Evolutionary conservation across 306 rosid genomes (phyloP).

Genomic region (Medicago arabica): DNA sequence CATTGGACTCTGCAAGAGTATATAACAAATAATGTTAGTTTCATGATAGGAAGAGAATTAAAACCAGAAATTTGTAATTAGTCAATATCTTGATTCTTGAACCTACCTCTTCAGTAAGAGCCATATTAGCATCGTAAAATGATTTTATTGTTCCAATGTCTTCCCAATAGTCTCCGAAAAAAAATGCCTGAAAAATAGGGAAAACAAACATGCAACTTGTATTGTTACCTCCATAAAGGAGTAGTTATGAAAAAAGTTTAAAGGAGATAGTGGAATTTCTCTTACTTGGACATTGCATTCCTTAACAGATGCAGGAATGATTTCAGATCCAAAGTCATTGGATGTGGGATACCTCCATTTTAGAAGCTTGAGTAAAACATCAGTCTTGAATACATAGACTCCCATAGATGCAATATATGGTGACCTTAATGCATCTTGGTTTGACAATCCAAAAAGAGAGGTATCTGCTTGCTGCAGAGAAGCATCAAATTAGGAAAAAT

Average conservation of each 20-base stretch:
- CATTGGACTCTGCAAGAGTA: conserved; percentile 61
- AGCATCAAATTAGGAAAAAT: conserved; percentile 11
- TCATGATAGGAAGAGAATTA: not conserved
- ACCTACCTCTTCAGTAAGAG: conserved; percentile 87
- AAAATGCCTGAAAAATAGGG: conserved; percentile 62
- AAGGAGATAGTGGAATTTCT: conserved; percentile 22
- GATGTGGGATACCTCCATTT: conserved; percentile 84
- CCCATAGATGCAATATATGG: conserved; percentile 97
- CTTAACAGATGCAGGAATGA: conserved; percentile 86
- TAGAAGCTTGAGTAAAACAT: conserved; percentile 74
- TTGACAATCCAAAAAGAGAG: conserved; percentile 68
- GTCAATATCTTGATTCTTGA: conserved; percentile 30
- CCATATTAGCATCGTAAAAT: conserved; percentile 83
- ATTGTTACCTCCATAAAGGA: conserved; percentile 10
- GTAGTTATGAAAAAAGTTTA: conserved; percentile 25
- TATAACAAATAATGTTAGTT: not conserved
- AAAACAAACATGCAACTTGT: conserved; percentile 18
- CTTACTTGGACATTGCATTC: conserved; percentile 85
- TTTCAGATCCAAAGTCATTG: conserved; percentile 95
- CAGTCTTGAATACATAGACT: conserved; percentile 84
- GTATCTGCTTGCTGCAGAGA: conserved; percentile 84
- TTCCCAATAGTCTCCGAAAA: conserved; percentile 93
- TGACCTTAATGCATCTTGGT: conserved; percentile 57
- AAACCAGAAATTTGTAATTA: conserved; percentile 3
- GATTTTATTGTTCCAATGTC: conserved; percentile 89